Base-by-base conservation (phyloP, 1,139 yeast genomes). In the Nakaseomyces delphensis region DNA sequence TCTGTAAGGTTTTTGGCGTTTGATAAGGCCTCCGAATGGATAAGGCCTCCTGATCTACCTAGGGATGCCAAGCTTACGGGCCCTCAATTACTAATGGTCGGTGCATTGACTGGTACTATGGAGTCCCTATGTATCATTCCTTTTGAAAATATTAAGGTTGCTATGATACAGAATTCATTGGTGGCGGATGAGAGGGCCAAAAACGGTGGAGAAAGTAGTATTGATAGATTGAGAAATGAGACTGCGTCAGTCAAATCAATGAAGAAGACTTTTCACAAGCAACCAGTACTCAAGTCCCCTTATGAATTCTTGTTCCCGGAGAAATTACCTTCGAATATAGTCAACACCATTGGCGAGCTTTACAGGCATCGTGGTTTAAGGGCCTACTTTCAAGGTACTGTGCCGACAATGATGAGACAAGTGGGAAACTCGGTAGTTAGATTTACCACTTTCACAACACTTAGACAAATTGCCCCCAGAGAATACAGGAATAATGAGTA, bases 121-220 rank as follows among this genome's bases (percentile, higher is more conserved):
- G 98, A 91, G 62, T 79, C 94, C 4, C 54, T 86, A 36, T 75
- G 87, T 69, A 76, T 91, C 24, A 83, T 91, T 20, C 98, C 98
- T 0, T 89, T 91, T 63, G 98, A 91, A 56, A 84, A 80, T 57
- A 72, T 87, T 52, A 87, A 89, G 59, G 81, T 85, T 4, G 74
- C 86, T 11, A 80, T 86, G 91, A 79, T 89, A 49, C 95, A 89
- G 56, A 76, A 80, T 54, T 69, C 68, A 4, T 51, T 68, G 52
- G 49, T 35, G 47, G 43, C 32, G 37, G 27, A 33, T 33, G 37
- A 33, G 21, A 20, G 37, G 11, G 44, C 25, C 38, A 40, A 23
- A 54, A 49, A 45, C 19, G 39, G 30, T 36, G 50, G 28, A 11
- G 11, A 11, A 6, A 27, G 31, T 40, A 20, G 18, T 4, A 1